Conservation (phyloP, 2,329 filamentous ascomycete genomes). For the Karstenula rhodostoma region DNA sequence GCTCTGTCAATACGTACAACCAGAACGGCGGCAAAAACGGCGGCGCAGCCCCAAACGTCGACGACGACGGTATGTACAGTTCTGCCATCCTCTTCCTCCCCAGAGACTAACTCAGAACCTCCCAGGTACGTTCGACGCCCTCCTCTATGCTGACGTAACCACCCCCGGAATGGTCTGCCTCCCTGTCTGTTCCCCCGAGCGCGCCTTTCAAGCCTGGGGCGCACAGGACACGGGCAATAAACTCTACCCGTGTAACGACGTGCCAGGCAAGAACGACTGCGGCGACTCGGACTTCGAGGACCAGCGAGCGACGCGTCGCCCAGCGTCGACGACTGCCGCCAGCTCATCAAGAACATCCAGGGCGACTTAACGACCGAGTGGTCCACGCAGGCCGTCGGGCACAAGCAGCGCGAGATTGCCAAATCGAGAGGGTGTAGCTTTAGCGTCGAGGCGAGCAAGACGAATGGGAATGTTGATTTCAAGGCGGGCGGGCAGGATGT, state of each 20-base stretch:
- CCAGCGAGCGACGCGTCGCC: slow-evolving; percentile 13
- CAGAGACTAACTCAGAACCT: too few species aligned
- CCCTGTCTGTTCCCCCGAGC: slow-evolving; percentile 11
- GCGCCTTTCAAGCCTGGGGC: slow-evolving; percentile 14
- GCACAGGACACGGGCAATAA: neutral
- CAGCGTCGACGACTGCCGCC: slow-evolving; percentile 13
- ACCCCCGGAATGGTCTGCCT: slow-evolving; percentile 12
- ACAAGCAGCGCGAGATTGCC: slow-evolving; percentile 11
- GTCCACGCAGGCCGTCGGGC: slow-evolving; percentile 1
- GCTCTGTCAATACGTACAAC: slow-evolving; percentile 9
- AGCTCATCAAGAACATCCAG: slow-evolving; percentile 18
- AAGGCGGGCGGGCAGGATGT: slow-evolving; percentile 14
- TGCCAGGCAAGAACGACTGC: slow-evolving; percentile 5
- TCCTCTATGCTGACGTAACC: slow-evolving; percentile 7
- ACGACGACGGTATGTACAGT: neutral
- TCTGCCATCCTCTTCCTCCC: too few species aligned
- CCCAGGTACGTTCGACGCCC: neutral
- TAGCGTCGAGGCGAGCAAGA: slow-evolving; percentile 7
- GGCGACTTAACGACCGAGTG: slow-evolving; percentile 8
- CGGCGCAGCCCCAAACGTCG: neutral
- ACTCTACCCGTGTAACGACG: slow-evolving; percentile 12
- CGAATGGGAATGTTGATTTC: slow-evolving; percentile 12
- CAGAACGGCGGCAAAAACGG: slow-evolving; percentile 13
- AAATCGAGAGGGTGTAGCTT: slow-evolving; percentile 9
- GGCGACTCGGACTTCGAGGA: slow-evolving; percentile 12